Base-by-base conservation (phyloP, 495 filamentous ascomycete genomes). In the Lasiosphaeriaceae sp. region DNA sequence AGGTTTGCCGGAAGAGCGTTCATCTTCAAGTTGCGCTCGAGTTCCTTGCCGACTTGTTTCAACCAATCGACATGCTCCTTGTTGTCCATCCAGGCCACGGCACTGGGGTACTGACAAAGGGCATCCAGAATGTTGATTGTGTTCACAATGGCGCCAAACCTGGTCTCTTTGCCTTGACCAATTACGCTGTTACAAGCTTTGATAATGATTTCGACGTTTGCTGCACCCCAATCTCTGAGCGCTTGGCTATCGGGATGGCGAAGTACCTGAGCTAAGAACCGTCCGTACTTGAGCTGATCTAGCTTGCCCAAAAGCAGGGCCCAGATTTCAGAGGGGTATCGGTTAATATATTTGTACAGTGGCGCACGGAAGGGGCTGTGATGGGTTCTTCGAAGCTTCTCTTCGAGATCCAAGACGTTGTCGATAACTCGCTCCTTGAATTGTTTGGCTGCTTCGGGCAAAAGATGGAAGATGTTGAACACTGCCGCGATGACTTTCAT, bases 401-500 rank as follows among this genome's bases (percentile, higher is more conserved):
- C 81, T 67, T 99, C 94, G 0, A 99, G 81, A 35, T 93, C 88
- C 58, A 97, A 74, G 16, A 96, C 91, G 46, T 88, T 91, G 63
- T 94, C 86, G 52, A 97, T 86, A 19, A 97, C 82, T 31, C 86
- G 80, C 46, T 91, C 88, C 74, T 97, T 91, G 70, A 97, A 99
- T 11, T 88, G 82, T 41, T 89, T 88, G 12, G 94, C 94, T 11
- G 91, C 89, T 0, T 90, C 80, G 0, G 94, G 94, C 2, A 99
- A 75, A 8, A 97, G 83, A 66, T 99, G 92, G 72, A 97, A 99
- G 50, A 97, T 92, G 64, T 97, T 92, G 66, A 99, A 87, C 20
- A 96, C 93, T 0, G 92, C 89, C 3, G 90, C 86, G 50, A 97
- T 89, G 43, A 97, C 87, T 68, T 92, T 93, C 86, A 97, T 95